Evolutionary conservation across 2,329 filamentous ascomycete species (phyloP), one percentile per base, ranked within the genome.

Genomic region (Cladorrhinum sp.): DNA sequence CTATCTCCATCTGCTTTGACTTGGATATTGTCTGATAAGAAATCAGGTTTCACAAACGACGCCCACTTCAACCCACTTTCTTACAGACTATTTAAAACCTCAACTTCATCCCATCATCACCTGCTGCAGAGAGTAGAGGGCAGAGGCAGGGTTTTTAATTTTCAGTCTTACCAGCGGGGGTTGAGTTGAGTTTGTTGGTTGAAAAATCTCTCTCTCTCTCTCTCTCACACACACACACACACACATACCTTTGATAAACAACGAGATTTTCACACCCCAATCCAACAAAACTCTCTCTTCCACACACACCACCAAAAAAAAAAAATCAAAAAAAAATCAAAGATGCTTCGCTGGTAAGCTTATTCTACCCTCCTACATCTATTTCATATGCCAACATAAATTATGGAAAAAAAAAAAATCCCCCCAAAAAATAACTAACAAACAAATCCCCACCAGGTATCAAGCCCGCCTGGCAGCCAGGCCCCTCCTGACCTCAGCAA

Each of bases 401-500:
- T 28, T 28, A n/a, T n/a, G n/a, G n/a, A n/a, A n/a, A n/a, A n/a
- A n/a, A n/a, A n/a, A n/a, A 14, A 14, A 14, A 5, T n/a, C 6
- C 36, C 16, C 24, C 53, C 18, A 23, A 55, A 39, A 18, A 14
- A 24, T n/a, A 49, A 91, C 61, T 62, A 20, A 62, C 55, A 30
- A 8, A 28, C 26, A 28, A 28, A 28, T 5, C 10, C 2, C 3
- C 7, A 8, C 16, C 53, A 70, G 93, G 92, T 98, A 98, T 80
- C 92, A 96, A 77, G 82, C 86, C 72, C 90, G 86, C 75, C 82
- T 97, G 73, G 88, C 89, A 69, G 84, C 86, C 70, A 86, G 90
- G 72, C 94, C 94, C 62, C 80, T 98, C 69, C 85, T 97, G 71
- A 98, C 94, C 10, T 92, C 96, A 80, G 91, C 89, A 73, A 79